Evolutionary conservation across 805 yeast species (phyloP).

Genomic region (Ogataea pignaliae): DNA sequence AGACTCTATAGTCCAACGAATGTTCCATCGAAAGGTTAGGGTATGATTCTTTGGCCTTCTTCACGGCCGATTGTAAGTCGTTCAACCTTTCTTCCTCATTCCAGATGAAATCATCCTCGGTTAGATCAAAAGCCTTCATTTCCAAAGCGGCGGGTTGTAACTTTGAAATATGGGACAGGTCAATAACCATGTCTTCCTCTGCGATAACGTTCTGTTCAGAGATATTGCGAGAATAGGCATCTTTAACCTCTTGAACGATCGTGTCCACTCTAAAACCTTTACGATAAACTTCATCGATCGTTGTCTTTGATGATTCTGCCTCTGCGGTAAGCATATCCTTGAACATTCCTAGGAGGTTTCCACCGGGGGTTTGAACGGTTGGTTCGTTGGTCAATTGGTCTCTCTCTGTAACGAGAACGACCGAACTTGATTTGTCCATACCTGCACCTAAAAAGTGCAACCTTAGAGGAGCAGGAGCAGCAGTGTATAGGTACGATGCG

Average conservation of each 20-base stretch:
- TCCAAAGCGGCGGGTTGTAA: conserved; percentile 9
- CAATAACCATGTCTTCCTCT: conserved; percentile 17
- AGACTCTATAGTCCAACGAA: conserved; percentile 17
- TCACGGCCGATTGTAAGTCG: conserved; percentile 8
- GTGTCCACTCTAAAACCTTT: conserved; percentile 18
- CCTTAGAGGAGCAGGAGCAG: conserved; percentile 28
- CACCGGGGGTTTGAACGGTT: conserved; percentile 3
- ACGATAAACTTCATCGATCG: conserved; percentile 9
- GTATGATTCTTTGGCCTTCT: neutral
- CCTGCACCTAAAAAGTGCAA: conserved; percentile 31
- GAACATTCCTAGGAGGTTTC: conserved; percentile 10
- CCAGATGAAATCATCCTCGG: conserved; percentile 23
- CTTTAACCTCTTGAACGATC: conserved; percentile 3
- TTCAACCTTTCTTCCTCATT: conserved; percentile 17
- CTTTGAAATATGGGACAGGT: conserved; percentile 14
- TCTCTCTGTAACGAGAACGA: conserved; percentile 24
- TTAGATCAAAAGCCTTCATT: conserved; percentile 11
- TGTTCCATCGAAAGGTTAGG: conserved; percentile 3
- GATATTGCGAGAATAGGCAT: conserved; percentile 7
- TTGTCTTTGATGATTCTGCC: conserved; percentile 4
- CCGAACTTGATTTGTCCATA: conserved; percentile 18
- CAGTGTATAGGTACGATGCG: conserved; percentile 25
- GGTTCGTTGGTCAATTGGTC: conserved; percentile 8
- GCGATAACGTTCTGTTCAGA: conserved; percentile 7
- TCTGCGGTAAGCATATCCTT: conserved; percentile 16